A percentile compares a stretch with the other conserved stretches of the same genome.
Conservation (phyloP, 2,329 filamentous ascomycete genomes). For the Neoarthrinium moseri region DNA sequence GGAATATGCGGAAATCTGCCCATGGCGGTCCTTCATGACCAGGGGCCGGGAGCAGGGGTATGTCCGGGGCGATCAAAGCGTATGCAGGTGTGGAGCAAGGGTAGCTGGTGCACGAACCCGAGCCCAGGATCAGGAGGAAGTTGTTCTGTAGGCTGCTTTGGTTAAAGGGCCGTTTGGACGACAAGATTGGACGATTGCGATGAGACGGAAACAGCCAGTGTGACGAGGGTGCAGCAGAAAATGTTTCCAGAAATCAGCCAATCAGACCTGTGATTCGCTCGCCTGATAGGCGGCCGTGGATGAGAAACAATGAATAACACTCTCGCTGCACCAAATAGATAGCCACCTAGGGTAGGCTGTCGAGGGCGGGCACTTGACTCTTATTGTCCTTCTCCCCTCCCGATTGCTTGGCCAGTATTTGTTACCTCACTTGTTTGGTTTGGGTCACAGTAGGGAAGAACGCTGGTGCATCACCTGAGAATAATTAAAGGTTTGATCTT, state of each 20-base stretch:
- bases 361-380: not conserved
- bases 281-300: not conserved
- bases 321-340: not conserved
- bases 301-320: not conserved
- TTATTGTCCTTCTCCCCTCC: not conserved
- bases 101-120: slow-evolving; percentile 1
- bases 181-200: not conserved
- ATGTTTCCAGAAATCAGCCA: not conserved
- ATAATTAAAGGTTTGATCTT: not conserved
- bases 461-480: too few relatives aligned
- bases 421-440: too few relatives aligned
- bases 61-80: slow-evolving; percentile 3
- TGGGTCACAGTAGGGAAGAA: too few relatives aligned
- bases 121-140: too few relatives aligned
- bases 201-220: not conserved
- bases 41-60: not conserved
- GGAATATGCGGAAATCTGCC: not conserved
- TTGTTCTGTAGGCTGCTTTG: too few relatives aligned
- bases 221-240: not conserved
- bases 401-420: not conserved
- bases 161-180: not conserved
- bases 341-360: not conserved
- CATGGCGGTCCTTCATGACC: too few relatives aligned
- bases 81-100: not conserved
- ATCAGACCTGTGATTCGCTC: not conserved